A percentile compares a stretch with the other conserved stretches of the same genome.
Conservation (phyloP, 768 basidiomycete genomes). For the Mrakia frigida region DNA sequence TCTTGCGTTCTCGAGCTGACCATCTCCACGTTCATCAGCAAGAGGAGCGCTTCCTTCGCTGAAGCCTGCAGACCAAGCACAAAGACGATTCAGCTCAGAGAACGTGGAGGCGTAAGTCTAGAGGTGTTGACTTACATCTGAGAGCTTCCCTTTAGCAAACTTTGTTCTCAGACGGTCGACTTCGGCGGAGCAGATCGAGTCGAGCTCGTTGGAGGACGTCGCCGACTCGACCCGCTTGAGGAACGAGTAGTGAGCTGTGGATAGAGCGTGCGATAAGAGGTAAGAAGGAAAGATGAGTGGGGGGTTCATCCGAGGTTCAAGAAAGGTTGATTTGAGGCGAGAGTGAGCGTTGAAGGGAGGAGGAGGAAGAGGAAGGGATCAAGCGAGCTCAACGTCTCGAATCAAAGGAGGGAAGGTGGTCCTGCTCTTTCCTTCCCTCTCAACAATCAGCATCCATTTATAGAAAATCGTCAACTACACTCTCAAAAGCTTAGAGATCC, state of each 20-base stretch:
- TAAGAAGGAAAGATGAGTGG: constrained; percentile 14
- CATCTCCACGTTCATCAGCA: constrained; percentile 66
- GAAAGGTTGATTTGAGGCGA: background rate
- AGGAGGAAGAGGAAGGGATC: background rate
- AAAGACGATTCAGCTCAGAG: constrained; percentile 16
- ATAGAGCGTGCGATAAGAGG: constrained; percentile 24
- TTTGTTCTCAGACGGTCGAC: constrained; percentile 55
- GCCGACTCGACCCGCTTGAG: constrained; percentile 68
- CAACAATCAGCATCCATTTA: background rate
- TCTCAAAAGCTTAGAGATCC: background rate
- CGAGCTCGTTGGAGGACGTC: constrained; percentile 54
- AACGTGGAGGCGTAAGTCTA: background rate
- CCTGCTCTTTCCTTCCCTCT: background rate
- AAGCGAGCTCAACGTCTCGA: background rate
- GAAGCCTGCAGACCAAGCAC: constrained; percentile 59
- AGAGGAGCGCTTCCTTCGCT: constrained; percentile 61
- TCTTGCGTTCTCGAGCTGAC: constrained; percentile 44
- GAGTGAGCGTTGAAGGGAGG: background rate
- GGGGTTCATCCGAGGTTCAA: background rate
- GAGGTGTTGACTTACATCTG: background rate
- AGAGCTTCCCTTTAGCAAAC: constrained; percentile 46
- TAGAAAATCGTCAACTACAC: background rate
- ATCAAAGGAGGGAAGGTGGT: background rate
- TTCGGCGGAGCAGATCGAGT: constrained; percentile 59
- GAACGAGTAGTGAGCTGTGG: constrained; percentile 60